Conservation (phyloP, 2,329 filamentous ascomycete species). For the Sclerotinia borealis region DNA sequence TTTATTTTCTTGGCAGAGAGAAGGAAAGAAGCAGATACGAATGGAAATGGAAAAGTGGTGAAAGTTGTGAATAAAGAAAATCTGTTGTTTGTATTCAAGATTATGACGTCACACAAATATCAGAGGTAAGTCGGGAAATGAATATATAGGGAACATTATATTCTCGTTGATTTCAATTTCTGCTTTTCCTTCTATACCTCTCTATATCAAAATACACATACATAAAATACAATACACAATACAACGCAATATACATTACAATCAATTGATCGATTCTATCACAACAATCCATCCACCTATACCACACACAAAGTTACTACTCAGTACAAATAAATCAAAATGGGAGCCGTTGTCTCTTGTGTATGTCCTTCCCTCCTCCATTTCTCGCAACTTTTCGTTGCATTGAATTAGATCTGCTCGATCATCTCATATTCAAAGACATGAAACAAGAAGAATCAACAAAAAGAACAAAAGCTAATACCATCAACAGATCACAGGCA, state of each 20-base stretch:
- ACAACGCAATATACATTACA: neutral
- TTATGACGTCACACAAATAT: neutral
- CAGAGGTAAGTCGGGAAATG: neutral
- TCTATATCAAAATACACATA: neutral
- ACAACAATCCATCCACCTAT: neutral
- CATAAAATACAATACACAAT: neutral
- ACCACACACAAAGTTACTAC: neutral
- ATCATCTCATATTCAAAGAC: too few relatives aligned
- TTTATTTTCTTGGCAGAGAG: neutral
- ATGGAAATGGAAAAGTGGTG: too few relatives aligned
- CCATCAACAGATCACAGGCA: conserved; percentile 26
- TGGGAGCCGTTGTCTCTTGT: conserved; percentile 35
- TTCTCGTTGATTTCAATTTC: neutral
- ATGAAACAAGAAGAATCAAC: conserved; percentile 19
- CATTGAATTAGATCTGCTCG: neutral
- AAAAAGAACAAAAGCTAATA: neutral
- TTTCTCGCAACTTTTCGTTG: neutral
- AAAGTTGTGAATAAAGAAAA: neutral
- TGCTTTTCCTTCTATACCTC: neutral
- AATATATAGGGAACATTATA: neutral
- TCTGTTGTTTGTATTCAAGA: neutral
- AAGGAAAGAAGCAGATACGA: neutral
- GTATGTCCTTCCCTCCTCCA: conserved; percentile 21
- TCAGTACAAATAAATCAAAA: conserved; percentile 20
- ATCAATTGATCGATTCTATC: neutral